phyloP scores from a whole-genome alignment of 2,329 filamentous ascomycete genomes.

The Phaeosphaeriaceae sp. region DNA sequence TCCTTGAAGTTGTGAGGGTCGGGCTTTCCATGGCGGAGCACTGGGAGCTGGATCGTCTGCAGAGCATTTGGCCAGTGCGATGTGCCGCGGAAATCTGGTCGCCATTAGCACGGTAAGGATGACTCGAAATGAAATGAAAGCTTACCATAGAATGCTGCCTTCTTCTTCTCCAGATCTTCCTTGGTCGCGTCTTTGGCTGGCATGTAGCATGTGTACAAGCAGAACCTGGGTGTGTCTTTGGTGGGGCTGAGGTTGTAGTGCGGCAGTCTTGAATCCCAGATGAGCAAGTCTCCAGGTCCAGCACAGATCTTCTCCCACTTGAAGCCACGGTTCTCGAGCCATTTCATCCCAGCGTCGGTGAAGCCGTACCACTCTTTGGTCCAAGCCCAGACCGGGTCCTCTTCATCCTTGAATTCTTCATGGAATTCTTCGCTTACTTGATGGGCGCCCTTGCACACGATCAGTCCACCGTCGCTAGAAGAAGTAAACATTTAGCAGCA shows the following conservation, averaged over 20 bases:
- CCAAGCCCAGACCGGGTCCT: conserved; percentile 1
- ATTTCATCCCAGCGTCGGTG: conserved; percentile 50
- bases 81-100: neutral
- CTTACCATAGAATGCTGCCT: conserved; percentile 2
- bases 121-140: neutral
- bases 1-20: neutral
- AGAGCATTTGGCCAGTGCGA: neutral
- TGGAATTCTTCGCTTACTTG: conserved; percentile 51
- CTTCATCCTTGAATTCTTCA: conserved; percentile 15
- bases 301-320: conserved; percentile 50
- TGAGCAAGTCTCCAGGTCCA: conserved; percentile 54
- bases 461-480: conserved; percentile 49
- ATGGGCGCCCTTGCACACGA: neutral
- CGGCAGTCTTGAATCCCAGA: conserved; percentile 58
- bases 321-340: conserved; percentile 52
- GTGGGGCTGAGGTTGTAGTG: conserved; percentile 45
- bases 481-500: conserved; percentile 54
- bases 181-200: conserved; percentile 17
- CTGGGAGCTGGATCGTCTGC: neutral
- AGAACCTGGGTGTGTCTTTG: conserved; percentile 17
- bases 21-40: neutral
- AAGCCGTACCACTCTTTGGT: conserved; percentile 44
- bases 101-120: too few species aligned
- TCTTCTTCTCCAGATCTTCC: conserved; percentile 24
- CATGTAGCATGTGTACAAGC: conserved; percentile 25